Evolutionary conservation across 2,329 filamentous ascomycete genomes (phyloP), one percentile per base, ranked within the genome.

Genomic region (Aspergillus puulaauensis): DNA sequence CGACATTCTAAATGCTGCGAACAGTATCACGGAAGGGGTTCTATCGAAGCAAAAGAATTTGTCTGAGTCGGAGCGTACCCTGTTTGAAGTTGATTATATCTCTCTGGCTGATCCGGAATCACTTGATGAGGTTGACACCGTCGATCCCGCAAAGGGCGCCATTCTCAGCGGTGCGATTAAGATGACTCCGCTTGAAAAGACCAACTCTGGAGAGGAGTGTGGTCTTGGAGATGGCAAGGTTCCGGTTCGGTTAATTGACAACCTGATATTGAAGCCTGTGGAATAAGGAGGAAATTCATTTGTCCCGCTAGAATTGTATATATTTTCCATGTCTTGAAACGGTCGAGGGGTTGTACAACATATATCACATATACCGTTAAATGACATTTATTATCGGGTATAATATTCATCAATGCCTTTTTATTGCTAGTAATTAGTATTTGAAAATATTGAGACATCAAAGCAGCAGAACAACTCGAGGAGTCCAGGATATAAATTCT

Each of bases 141-240:
- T 98, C 2, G 90, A 96, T 68, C 80, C 82, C 0, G 75, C 77
- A 0, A 85, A 80, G 62, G 93, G 93, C 2, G 93, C 89, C 0
- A 89, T 99, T 37, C 75, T 99, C 57, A 98, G 93, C 71, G 92
- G 91, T 3, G 95, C 95, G 0, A 80, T 99, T 57, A 95, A 90
- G 77, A 96, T 99, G 89, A 72, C 91, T 46, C 90, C 92, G 0
- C 79, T 96, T 2, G 90, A 96, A 70, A 82, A 85, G 52, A 81
- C 87, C 1, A 82, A 80, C 49, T 77, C 85, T 6, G 90, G 83
- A 0, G 93, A 98, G 73, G 87, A 92, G 63, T 74, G 80, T 27
- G 85, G 84, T 4, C 74, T 93, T 24, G 92, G 92, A 3, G 86
- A 84, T 55, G 87, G 86, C 3, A 88, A 88, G 1, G 90, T 90